These are phyloP conservation scores for Dioscorea dumetorum DNA, from an alignment of 106 monocot genomes.

Conservation along the genomic window DNA sequence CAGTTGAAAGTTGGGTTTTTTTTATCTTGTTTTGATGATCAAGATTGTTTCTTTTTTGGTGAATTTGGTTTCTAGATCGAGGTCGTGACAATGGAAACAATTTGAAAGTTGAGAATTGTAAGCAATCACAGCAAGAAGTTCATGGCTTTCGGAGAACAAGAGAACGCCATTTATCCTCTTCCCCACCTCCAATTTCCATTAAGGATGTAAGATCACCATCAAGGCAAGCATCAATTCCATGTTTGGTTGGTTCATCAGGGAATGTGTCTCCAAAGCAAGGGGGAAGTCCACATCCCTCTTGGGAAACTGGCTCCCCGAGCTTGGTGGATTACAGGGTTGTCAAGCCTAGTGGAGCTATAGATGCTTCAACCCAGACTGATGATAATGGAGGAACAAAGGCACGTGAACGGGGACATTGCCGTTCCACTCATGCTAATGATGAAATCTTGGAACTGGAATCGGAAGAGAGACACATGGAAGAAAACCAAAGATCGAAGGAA, in stretches of 20 bases:
- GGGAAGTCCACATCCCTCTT: background rate
- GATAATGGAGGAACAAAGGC: slow-evolving; percentile 2
- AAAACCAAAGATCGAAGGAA: background rate
- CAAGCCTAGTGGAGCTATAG: slow-evolving; percentile 13
- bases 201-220: slow-evolving; percentile 7
- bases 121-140: slow-evolving; percentile 6
- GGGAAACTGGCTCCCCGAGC: slow-evolving; percentile 6
- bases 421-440: slow-evolving; percentile 8
- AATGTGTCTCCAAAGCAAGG: slow-evolving; percentile 13
- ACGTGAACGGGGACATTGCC: background rate
- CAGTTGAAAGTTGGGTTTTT: background rate
- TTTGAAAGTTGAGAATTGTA: background rate
- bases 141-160: slow-evolving; percentile 4
- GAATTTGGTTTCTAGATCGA: background rate
- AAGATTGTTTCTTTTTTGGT: background rate
- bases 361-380: slow-evolving; percentile 39
- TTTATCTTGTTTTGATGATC: background rate
- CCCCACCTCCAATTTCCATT: background rate
- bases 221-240: background rate
- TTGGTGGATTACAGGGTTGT: slow-evolving; percentile 6
- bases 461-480: background rate
- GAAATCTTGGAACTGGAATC: slow-evolving; percentile 3
- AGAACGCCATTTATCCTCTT: slow-evolving; percentile 17
- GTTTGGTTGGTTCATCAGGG: slow-evolving; percentile 12
- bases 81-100: background rate